Percentiles rank a stretch among this genome's conserved stretches.
Conservation (phyloP, 176 grass and related monocot genomes). For the maize (Zea mays) region Zm-B73-REFERENCE-NAM-5.0 NC_050098.1:42478001-42478500, state of each 20-base stretch:
- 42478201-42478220: not conserved
- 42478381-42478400: not conserved
- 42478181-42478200: not conserved
- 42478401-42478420: not conserved
- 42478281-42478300: not conserved
- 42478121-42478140: not conserved
- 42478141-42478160: not conserved
- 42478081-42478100: not conserved
- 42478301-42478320: not conserved
- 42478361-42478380: not conserved
- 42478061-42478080: not conserved
- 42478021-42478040: not conserved
- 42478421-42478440: not conserved
- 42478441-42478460: not conserved
- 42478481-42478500: too few species aligned
- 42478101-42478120: not conserved
- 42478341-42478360: not conserved
- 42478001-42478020: not conserved
- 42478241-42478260: not conserved
- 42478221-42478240: not conserved
- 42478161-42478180: not conserved
- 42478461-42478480: too few species aligned
- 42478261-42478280: not conserved
- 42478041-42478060: not conserved
- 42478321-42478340: not conserved